Base-by-base conservation (phyloP, 202 grass and related monocot genomes). In the Musa balbisiana region DNA sequence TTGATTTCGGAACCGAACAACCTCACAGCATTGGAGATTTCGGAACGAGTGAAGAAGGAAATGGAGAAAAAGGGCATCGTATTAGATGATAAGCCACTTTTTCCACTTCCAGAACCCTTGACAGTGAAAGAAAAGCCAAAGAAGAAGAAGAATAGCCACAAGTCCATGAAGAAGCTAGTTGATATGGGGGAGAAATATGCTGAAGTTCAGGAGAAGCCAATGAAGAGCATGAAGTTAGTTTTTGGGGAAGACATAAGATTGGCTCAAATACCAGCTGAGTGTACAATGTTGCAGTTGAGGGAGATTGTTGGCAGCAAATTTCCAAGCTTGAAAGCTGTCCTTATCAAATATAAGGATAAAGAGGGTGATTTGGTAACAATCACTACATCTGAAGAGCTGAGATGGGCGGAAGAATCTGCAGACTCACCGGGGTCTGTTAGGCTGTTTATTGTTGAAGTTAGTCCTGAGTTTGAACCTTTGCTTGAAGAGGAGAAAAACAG, bases 1-100 rank as follows among this genome's bases (percentile, higher is more conserved):
- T 58, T 99, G 64, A 81, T 71, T 85, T 74, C 85, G 66, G 95
- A 99, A 53, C 95, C 95, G 1, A 92, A 90, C 51, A 99, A 94
- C n/a, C 71, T 89, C 17, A 85, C 80, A n/a, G 95, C 95, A 2
- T 15, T 90, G 75, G 95, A 99, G 73, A 83, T 99, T 11, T 84
- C 77, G 24, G 87, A 94, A 78, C 83, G 87, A 27, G 84, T 99
- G 6, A 92, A 54, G 43, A 90, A 92, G 69, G 79, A 64, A 59
- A 87, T 94, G 79, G 86, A 90, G 75, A 80, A 89, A 53, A 92
- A 76, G 17, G 87, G 81, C 11, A 65, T 76, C 59, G 84, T 77
- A 19, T 71, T 86, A 21, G 55, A 92, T 70, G 87, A 91, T 20
- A 81, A 89, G 67, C 79, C 84, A 62, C 67, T 78, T 51, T 81